A percentile compares a stretch with the other conserved stretches of the same genome.
phyloP scores from a whole-genome alignment of 2,329 filamentous ascomycete species.

The Epichloe gansuensis region DNA sequence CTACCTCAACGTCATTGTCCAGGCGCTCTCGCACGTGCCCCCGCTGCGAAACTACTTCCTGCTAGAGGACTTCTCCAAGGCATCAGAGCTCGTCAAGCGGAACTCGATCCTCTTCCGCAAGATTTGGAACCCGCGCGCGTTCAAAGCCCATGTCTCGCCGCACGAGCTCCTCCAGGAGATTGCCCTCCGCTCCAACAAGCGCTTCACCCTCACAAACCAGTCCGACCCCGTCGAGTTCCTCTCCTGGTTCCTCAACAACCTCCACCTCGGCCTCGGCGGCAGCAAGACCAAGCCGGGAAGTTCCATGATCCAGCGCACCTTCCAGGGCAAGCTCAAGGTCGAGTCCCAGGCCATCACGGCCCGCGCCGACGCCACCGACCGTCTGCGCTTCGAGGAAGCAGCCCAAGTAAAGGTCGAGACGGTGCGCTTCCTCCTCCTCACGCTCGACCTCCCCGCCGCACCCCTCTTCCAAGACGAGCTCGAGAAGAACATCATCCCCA shows the following conservation, averaged over 20 bases:
- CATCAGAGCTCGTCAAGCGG: slow-evolving; percentile 69
- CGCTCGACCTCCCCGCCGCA: slow-evolving; percentile 80
- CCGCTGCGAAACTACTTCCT: slow-evolving; percentile 88
- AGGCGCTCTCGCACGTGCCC: slow-evolving; percentile 79
- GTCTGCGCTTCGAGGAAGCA: slow-evolving; percentile 85
- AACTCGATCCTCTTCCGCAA: slow-evolving; percentile 87
- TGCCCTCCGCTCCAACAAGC: slow-evolving; percentile 78
- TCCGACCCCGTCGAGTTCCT: slow-evolving; percentile 95
- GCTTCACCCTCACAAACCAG: slow-evolving; percentile 80
- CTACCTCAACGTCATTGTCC: slow-evolving; percentile 91
- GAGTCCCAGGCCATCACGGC: slow-evolving; percentile 91
- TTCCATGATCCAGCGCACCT: slow-evolving; percentile 82
- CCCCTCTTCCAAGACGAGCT: slow-evolving; percentile 94
- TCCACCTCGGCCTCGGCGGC: slow-evolving; percentile 84
- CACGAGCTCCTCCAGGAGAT: slow-evolving; percentile 96
- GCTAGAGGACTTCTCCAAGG: slow-evolving; percentile 65
- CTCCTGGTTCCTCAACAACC: slow-evolving; percentile 93
- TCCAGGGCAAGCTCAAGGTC: slow-evolving; percentile 84
- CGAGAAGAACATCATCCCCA: slow-evolving; percentile 91
- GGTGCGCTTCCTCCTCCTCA: slow-evolving; percentile 79
- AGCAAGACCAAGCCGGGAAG: slow-evolving; percentile 74
- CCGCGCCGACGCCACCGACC: slow-evolving; percentile 75
- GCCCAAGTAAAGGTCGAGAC: slow-evolving; percentile 66
- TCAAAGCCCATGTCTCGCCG: slow-evolving; percentile 92
- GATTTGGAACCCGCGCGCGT: slow-evolving; percentile 94